Evolutionary conservation across 2,329 filamentous ascomycete species (phyloP).

Genomic region (Dothidotthia symphoricarpi): DNA sequence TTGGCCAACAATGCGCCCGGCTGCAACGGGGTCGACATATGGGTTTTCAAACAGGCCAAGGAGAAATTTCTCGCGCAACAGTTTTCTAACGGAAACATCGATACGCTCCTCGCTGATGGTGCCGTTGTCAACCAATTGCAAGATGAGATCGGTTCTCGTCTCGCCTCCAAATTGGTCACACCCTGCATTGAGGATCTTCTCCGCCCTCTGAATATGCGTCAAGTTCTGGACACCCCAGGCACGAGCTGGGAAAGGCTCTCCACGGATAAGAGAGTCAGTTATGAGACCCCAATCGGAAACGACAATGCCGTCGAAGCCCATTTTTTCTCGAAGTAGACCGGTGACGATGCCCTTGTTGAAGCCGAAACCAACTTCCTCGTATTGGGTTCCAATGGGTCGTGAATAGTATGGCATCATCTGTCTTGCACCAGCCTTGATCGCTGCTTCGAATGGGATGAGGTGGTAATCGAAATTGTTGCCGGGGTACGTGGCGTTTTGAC

Average conservation of each 20-base stretch:
- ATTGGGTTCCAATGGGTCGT: constrained; percentile 49
- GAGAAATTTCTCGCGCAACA: constrained; percentile 53
- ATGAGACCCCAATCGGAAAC: constrained; percentile 56
- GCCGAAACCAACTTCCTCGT: constrained; percentile 50
- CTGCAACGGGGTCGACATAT: constrained; percentile 49
- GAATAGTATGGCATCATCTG: constrained; percentile 57
- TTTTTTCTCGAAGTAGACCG: constrained; percentile 47
- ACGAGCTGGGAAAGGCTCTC: constrained; percentile 49
- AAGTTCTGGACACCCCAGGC: constrained; percentile 54
- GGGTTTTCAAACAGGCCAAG: constrained; percentile 55
- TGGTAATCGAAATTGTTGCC: constrained; percentile 54
- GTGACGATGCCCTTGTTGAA: constrained; percentile 56
- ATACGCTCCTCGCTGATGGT: constrained; percentile 47
- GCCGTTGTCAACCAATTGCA: constrained; percentile 47
- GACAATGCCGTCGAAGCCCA: constrained; percentile 55
- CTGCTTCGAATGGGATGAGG: constrained; percentile 52
- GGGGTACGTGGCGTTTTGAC: constrained; percentile 53
- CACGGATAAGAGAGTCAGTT: constrained; percentile 46
- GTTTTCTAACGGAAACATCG: constrained; percentile 48
- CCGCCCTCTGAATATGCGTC: constrained; percentile 44
- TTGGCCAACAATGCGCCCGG: constrained; percentile 46
- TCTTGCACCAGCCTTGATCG: constrained; percentile 50
- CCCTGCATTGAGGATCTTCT: constrained; percentile 51
- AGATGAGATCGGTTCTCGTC: constrained; percentile 49
- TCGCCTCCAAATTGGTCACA: constrained; percentile 57